Percentiles rank a stretch among this genome's conserved stretches.
phyloP scores from a whole-genome alignment of 1,139 yeast species.

The Hansenula lynferdii region DNA sequence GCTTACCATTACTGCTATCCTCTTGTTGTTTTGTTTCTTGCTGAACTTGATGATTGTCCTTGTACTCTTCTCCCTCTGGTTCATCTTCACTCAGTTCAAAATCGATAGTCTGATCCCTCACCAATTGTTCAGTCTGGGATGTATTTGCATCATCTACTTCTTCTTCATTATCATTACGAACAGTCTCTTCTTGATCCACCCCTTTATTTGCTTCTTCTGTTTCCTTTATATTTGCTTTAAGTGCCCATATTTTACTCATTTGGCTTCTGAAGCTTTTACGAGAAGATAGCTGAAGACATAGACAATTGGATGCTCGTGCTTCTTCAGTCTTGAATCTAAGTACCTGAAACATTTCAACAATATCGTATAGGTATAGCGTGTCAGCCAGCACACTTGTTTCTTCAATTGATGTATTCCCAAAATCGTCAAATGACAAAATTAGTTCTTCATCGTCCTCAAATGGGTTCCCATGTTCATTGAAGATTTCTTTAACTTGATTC shows the following conservation, averaged over 20 bases:
- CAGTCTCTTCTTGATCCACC: background rate
- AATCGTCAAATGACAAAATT: constrained; percentile 14
- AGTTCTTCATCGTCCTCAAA: constrained; percentile 17
- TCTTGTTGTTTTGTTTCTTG: background rate
- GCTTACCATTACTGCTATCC: background rate
- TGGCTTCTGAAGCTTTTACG: constrained; percentile 11
- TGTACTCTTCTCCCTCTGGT: background rate
- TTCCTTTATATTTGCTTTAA: no score
- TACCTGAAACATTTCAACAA: constrained; percentile 11
- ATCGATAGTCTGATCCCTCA: background rate
- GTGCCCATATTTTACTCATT: constrained; percentile 7
- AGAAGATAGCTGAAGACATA: constrained; percentile 10
- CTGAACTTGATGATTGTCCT: background rate
- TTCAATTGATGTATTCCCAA: constrained; percentile 9
- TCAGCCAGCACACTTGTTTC: constrained; percentile 15
- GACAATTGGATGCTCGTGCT: constrained; percentile 5
- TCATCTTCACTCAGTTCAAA: constrained; percentile 7
- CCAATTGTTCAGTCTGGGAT: background rate
- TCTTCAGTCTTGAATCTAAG: constrained; percentile 2
- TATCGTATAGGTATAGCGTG: constrained; percentile 13
- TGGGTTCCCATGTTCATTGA: constrained; percentile 13
- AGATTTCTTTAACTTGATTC: constrained; percentile 14
- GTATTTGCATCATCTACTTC: background rate
- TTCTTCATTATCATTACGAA: background rate
- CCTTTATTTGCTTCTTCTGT: background rate